Percentiles rank a stretch among this genome's conserved stretches.
phyloP scores from a whole-genome alignment of 345 rosid species.

The Linum trigynum region DNA sequence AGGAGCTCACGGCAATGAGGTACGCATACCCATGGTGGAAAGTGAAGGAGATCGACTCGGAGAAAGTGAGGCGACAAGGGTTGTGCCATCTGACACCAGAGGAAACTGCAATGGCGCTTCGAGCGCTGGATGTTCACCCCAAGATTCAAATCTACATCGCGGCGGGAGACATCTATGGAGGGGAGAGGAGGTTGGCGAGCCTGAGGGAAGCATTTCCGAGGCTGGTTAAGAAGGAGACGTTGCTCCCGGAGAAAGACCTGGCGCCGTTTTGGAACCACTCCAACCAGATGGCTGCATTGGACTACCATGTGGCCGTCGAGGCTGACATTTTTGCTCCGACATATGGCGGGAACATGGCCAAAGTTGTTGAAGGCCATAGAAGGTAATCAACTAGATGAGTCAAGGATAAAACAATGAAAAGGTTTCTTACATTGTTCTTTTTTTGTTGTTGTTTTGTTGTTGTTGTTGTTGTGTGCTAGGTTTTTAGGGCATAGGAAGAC shows the following conservation, averaged over 20 bases:
- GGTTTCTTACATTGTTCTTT: background rate
- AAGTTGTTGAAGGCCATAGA: conserved; percentile 9
- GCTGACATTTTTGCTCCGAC: conserved; percentile 9
- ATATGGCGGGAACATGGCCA: conserved; percentile 4
- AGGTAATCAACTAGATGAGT: background rate
- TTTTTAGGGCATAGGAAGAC: conserved; percentile 30
- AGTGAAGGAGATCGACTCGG: background rate
- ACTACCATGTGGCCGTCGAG: conserved; percentile 8
- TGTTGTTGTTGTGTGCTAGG: conserved; percentile 3
- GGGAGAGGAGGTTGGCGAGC: conserved; percentile 2
- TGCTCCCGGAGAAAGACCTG: conserved; percentile 1
- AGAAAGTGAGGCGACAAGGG: background rate
- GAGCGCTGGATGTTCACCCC: conserved; percentile 7
- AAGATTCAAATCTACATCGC: conserved; percentile 13
- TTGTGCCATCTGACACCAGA: conserved; percentile 10
- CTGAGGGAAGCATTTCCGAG: conserved; percentile 9
- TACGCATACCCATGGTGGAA: conserved; percentile 11
- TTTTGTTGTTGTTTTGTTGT: background rate
- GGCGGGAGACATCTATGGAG: conserved; percentile 10
- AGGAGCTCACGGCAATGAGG: conserved; percentile 5
- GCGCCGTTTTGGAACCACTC: conserved; percentile 5
- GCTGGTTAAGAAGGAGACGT: conserved; percentile 8
- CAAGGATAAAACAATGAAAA: background rate
- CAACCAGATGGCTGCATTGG: conserved; percentile 13
- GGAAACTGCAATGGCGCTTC: conserved; percentile 9